Base-by-base conservation (phyloP, 208 protist genomes). In the Acanthamoeba castellanii region DNA sequence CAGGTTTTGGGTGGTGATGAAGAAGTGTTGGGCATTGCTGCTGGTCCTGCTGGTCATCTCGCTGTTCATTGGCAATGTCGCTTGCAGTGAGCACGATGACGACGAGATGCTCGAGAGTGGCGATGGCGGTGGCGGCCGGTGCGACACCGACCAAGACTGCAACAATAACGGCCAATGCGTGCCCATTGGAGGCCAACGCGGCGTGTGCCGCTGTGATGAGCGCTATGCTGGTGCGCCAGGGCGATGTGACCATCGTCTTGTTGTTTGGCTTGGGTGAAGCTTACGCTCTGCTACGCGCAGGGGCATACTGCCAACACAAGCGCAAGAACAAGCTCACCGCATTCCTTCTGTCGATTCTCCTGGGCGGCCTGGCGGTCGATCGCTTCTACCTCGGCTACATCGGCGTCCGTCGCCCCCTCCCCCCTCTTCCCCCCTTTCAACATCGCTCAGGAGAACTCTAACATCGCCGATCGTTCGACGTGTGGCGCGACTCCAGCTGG, bases 341-440 rank as follows among this genome's bases (percentile, higher is more conserved):
- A 1, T 89, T 89, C 55, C 81, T 89, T 4, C 81, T 89, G 3
- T 89, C 81, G 2, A 16, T 89, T 6, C 50, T 89, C 9, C 27
- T 89, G 9, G 81, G 81, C 13, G 22, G 11, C 20, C 1, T 64
- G 42, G 81, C 47, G 1, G 81, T 22, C 27, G 81, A 66, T 66
- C 42, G 81, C 9, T 89, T 89, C 50, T 89, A 89, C 81, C 81
- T 89, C 9, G 81, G 81, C 50, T 89, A 66, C 81, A 64, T 66
- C 13, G 81, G 81, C n/a, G 52, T 89, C 45, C 52, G 37, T 6
- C 64, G 3, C 9, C 64, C 11, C 9, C 37, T 3, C 72, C 9
- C 5, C 72, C 50, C 37, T 5, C 30, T 47, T n/a, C 45, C 8
- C 27, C 13, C 13, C 32, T 13, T 45, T n/a, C 68, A 11, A 32